phyloP scores from a whole-genome alignment of 495 filamentous ascomycete species.

The Xylaria curta region DNA sequence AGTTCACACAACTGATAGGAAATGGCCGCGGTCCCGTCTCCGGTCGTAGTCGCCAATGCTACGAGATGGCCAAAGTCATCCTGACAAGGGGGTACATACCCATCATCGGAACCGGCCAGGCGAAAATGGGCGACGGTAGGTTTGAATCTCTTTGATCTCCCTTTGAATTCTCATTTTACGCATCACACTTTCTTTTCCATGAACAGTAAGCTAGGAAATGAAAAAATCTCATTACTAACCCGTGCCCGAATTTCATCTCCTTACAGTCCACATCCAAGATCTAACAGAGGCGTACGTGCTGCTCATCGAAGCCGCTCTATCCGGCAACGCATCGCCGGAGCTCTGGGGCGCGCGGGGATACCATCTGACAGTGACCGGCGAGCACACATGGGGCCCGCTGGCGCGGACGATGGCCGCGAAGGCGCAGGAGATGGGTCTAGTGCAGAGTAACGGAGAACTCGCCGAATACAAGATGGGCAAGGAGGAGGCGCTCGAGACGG shows the following conservation, averaged over 20 bases:
- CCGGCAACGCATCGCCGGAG: constrained; percentile 58
- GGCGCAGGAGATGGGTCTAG: constrained; percentile 64
- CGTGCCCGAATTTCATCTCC: background rate
- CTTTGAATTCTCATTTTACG: background rate
- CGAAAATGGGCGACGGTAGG: constrained; percentile 63
- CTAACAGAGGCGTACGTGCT: constrained; percentile 65
- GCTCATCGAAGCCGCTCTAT: constrained; percentile 66
- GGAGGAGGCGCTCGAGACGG: constrained; percentile 33
- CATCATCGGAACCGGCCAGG: constrained; percentile 63
- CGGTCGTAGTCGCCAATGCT: constrained; percentile 64
- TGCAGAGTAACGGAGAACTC: constrained; percentile 44
- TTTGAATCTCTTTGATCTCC: background rate
- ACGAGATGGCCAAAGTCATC: constrained; percentile 55
- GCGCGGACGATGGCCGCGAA: constrained; percentile 60
- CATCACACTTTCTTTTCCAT: background rate
- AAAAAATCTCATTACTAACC: background rate
- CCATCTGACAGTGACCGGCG: constrained; percentile 71
- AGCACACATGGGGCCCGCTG: constrained; percentile 70
- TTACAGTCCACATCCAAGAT: constrained; percentile 67
- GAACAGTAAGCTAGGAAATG: background rate
- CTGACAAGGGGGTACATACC: constrained; percentile 65
- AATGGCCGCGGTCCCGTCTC: constrained; percentile 70
- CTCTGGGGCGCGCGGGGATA: constrained; percentile 74
- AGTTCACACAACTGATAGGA: background rate
- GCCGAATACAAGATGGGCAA: constrained; percentile 43